A percentile compares a stretch with the other conserved stretches of the same genome.
phyloP scores from a whole-genome alignment of 306 rosid species.

The Glycine soja region DNA sequence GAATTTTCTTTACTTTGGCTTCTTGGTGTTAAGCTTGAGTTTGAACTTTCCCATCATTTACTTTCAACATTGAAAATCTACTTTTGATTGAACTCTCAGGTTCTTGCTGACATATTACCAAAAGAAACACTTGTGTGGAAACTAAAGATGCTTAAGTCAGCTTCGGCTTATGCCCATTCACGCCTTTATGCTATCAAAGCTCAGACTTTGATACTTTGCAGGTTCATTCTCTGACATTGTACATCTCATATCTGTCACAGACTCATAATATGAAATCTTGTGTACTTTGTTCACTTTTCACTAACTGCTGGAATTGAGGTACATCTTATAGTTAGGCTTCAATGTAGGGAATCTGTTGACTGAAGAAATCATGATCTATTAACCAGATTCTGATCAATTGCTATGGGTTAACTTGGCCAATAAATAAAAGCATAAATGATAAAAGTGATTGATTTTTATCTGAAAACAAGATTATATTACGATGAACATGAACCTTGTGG shows the following conservation, averaged over 20 bases:
- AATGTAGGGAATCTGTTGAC: conserved; percentile 7
- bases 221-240: conserved; percentile 54
- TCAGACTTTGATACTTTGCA: conserved; percentile 78
- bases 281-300: neutral
- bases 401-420: conserved; percentile 28
- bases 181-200: conserved; percentile 83
- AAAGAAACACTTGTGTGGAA: conserved; percentile 86
- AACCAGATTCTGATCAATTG: neutral
- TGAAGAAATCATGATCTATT: neutral
- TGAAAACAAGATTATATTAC: conserved; percentile 2
- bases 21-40: neutral
- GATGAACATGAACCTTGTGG: conserved; percentile 24
- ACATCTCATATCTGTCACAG: conserved; percentile 2
- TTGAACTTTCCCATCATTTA: conserved; percentile 44
- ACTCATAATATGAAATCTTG: conserved; percentile 13
- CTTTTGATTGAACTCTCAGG: conserved; percentile 62
- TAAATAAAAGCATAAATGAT: conserved; percentile 19
- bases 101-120: conserved; percentile 76
- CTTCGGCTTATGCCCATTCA: conserved; percentile 74
- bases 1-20: conserved; percentile 23
- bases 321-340: neutral
- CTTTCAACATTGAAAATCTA: conserved; percentile 40
- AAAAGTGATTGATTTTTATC: conserved; percentile 25
- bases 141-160: conserved; percentile 74
- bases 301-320: neutral